Evolutionary conservation across 306 rosid species (phyloP).

Genomic region (Parietaria judaica): DNA sequence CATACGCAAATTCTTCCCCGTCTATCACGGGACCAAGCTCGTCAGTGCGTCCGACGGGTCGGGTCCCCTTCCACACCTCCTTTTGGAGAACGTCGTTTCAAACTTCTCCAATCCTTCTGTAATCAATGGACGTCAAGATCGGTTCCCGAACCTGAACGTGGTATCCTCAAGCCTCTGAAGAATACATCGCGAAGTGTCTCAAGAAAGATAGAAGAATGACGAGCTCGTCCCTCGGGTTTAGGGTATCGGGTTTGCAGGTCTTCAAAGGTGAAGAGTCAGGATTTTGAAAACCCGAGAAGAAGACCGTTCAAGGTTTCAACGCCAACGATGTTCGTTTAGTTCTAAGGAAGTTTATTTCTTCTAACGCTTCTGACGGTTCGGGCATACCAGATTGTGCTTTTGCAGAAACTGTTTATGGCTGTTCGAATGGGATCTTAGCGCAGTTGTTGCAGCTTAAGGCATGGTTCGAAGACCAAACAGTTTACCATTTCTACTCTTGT

Average conservation of each 20-base stretch:
- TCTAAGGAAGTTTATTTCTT: constrained; percentile 59
- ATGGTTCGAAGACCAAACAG: constrained; percentile 82
- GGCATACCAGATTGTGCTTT: constrained; percentile 39
- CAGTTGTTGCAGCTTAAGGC: constrained; percentile 56
- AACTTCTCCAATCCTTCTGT: constrained; percentile 32
- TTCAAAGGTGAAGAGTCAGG: constrained; percentile 26
- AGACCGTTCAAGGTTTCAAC: constrained; percentile 19
- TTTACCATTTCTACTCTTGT: constrained; percentile 59
- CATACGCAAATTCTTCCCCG: constrained; percentile 48
- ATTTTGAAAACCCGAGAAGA: constrained; percentile 48
- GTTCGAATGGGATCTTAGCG: constrained; percentile 41
- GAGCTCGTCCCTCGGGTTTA: constrained; percentile 43
- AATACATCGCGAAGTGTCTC: constrained; percentile 43
- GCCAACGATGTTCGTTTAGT: constrained; percentile 22
- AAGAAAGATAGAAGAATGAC: constrained; percentile 46
- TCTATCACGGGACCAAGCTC: constrained; percentile 41
- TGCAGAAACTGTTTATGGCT: constrained; percentile 41
- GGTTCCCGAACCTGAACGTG: constrained; percentile 89
- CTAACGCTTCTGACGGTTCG: constrained; percentile 23
- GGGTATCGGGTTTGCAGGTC: constrained; percentile 62
- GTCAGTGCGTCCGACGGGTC: constrained; percentile 68
- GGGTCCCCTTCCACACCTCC: constrained; percentile 57
- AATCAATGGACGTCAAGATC: constrained; percentile 63
- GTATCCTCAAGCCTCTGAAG: constrained; percentile 50
- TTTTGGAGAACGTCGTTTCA: constrained; percentile 39